A percentile compares a stretch with the other conserved stretches of the same genome.
phyloP scores from a whole-genome alignment of 176 grass and related monocot species.

The Pharus latifolius region DNA sequence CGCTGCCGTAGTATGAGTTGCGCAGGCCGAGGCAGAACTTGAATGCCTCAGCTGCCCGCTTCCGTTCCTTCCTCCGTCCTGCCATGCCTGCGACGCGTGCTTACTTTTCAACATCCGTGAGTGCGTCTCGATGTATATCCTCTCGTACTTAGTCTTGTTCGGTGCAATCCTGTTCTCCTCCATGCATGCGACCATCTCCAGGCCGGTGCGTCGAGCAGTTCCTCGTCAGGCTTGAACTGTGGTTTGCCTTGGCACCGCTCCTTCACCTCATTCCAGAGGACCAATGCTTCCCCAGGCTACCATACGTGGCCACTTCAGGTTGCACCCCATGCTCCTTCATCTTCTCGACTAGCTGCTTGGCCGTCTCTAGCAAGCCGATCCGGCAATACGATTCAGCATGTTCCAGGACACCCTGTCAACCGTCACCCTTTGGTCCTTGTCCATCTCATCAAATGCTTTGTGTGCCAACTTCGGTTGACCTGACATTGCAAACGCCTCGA shows the following conservation, averaged over 20 bases:
- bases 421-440: constrained; percentile 52
- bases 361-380: constrained; percentile 40
- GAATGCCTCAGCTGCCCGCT: constrained; percentile 74
- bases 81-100: constrained; percentile 79
- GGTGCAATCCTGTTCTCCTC: constrained; percentile 80
- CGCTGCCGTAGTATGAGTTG: constrained; percentile 75
- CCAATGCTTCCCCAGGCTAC: constrained; percentile 77
- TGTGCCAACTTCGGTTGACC: constrained; percentile 74
- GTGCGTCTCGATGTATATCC: constrained; percentile 93
- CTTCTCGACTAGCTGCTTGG: constrained; percentile 54
- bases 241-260: constrained; percentile 36
- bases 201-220: constrained; percentile 61
- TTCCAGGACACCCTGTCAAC: constrained; percentile 74
- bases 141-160: constrained; percentile 91
- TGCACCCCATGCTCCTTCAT: constrained; percentile 52
- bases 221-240: constrained; percentile 51
- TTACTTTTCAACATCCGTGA: constrained; percentile 85
- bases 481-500: constrained; percentile 77
- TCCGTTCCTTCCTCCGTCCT: constrained; percentile 58
- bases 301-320: constrained; percentile 66
- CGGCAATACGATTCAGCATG: constrained; percentile 82
- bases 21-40: constrained; percentile 96
- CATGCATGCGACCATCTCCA: constrained; percentile 97
- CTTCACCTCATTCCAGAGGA: constrained; percentile 85
- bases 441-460: constrained; percentile 89